phyloP scores from a whole-genome alignment of 495 filamentous ascomycete species.

The Astrocystis sublimbata region DNA sequence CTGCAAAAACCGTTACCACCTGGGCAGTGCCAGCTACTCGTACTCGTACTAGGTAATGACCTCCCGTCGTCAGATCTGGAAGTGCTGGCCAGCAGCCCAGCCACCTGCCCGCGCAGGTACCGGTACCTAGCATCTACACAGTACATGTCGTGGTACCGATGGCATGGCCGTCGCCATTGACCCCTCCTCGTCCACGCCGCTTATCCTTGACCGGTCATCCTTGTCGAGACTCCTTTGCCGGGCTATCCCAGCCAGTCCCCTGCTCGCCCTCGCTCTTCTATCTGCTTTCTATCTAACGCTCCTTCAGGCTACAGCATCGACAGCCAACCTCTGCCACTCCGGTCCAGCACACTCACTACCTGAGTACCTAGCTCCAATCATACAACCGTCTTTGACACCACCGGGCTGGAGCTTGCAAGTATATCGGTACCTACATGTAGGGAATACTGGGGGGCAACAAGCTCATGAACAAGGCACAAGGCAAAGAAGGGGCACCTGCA shows the following conservation, averaged over 20 bases:
- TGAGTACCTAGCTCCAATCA: conserved; percentile 5
- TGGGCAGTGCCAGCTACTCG: no score
- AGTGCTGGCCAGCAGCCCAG: no score
- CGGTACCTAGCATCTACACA: background rate
- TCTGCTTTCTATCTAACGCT: no score
- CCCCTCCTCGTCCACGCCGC: conserved; percentile 8
- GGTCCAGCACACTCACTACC: background rate
- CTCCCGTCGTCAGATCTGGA: no score
- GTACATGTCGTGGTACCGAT: conserved; percentile 12
- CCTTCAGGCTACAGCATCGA: background rate
- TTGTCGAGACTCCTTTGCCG: background rate
- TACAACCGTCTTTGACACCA: background rate
- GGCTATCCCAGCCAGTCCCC: background rate
- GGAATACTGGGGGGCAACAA: no score
- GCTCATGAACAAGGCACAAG: no score
- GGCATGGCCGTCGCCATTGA: conserved; percentile 11
- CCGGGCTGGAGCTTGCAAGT: conserved; percentile 1
- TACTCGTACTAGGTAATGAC: no score
- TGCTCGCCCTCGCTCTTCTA: background rate
- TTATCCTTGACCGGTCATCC: conserved; percentile 15
- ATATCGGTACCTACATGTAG: no score
- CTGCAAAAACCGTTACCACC: no score
- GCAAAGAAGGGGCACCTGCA: no score
- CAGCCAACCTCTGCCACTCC: background rate
- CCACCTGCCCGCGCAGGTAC: conserved; percentile 1